Conservation (phyloP, 352 stramenopile genomes). For the Peronospora belbahrii region DNA sequence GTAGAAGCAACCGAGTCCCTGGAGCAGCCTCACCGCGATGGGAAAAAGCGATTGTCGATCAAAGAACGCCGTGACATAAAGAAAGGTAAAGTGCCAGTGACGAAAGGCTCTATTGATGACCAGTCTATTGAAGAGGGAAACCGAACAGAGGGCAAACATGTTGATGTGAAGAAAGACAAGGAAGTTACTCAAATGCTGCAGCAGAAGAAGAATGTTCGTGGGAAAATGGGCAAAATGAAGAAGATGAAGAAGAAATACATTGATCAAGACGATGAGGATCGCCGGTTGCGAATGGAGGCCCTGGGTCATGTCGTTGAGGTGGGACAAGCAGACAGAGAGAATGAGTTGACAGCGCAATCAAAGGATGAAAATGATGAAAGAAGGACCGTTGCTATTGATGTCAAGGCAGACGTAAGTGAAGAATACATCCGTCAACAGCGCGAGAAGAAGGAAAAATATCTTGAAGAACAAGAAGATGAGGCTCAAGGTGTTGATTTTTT, state of each 20-base stretch:
- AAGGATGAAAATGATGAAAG: constrained; percentile 12
- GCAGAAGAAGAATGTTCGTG: constrained; percentile 54
- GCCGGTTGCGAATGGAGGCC: constrained; percentile 87
- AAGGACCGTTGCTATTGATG: neutral
- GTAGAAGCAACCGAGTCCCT: constrained; percentile 1
- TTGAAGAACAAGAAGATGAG: constrained; percentile 82
- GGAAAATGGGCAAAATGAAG: constrained; percentile 93
- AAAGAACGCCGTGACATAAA: constrained; percentile 80
- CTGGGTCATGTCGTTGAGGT: constrained; percentile 60
- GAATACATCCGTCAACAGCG: constrained; percentile 67
- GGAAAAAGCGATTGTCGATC: constrained; percentile 53
- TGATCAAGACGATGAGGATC: constrained; percentile 95
- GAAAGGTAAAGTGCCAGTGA: constrained; percentile 35
- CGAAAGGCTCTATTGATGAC: constrained; percentile 13
- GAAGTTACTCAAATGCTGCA: neutral
- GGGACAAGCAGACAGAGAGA: constrained; percentile 26
- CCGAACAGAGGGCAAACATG: constrained; percentile 33
- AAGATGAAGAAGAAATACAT: constrained; percentile 95
- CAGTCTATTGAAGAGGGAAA: constrained; percentile 13
- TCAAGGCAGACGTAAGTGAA: constrained; percentile 26
- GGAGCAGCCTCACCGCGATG: constrained; percentile 21
- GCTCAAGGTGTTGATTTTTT: constrained; percentile 74
- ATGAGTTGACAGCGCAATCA: constrained; percentile 16
- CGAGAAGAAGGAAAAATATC: constrained; percentile 76
- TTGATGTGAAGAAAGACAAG: constrained; percentile 27